phyloP scores from a whole-genome alignment of 2,329 filamentous ascomycete genomes.

The Corynespora cassiicola region DNA sequence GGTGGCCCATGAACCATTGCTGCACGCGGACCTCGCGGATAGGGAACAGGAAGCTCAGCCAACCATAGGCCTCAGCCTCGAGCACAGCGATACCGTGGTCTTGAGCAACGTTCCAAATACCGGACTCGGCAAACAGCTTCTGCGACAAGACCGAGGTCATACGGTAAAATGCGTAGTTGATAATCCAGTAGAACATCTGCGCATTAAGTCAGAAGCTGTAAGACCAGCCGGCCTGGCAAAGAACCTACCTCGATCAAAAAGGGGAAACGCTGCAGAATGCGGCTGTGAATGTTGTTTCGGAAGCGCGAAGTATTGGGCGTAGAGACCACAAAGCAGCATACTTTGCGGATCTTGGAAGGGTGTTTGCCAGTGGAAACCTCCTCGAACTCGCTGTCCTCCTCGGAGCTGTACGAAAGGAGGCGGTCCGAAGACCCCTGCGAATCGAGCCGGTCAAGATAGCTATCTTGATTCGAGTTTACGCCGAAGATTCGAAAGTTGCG shows the following conservation, averaged over 20 bases:
- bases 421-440: constrained; percentile 48
- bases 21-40: constrained; percentile 61
- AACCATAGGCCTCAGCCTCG: constrained; percentile 60
- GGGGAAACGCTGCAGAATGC: constrained; percentile 70
- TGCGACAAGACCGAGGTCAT: constrained; percentile 62
- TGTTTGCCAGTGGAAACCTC: constrained; percentile 45
- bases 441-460: constrained; percentile 42
- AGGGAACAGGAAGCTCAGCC: constrained; percentile 60
- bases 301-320: constrained; percentile 70
- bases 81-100: constrained; percentile 63
- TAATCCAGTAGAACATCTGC: constrained; percentile 77
- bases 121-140: constrained; percentile 58
- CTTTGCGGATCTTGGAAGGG: constrained; percentile 57
- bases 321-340: constrained; percentile 58
- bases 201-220: too few species aligned
- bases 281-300: constrained; percentile 64
- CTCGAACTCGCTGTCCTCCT: constrained; percentile 45
- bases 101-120: constrained; percentile 63
- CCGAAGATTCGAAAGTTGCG: constrained; percentile 52
- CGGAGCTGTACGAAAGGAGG: constrained; percentile 44
- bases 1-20: constrained; percentile 64
- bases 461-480: constrained; percentile 29
- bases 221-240: too few species aligned
- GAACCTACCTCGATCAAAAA: constrained; percentile 75
- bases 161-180: constrained; percentile 70